Conservation (phyloP, 352 stramenopile genomes). For the Globisporangium cederbergense region DNA sequence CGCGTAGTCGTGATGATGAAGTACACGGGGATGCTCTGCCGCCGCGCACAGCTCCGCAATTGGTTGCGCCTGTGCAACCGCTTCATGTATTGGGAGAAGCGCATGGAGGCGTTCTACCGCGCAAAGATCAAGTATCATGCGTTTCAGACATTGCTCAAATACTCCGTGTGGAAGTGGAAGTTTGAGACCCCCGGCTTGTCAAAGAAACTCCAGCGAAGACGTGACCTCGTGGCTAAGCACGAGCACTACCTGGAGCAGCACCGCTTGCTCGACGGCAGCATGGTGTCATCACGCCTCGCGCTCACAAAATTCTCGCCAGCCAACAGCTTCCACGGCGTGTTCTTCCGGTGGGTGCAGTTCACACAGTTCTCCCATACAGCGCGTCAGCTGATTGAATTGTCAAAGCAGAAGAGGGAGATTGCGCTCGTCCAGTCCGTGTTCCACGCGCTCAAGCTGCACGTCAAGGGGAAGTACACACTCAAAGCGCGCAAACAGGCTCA, state of each 20-base stretch:
- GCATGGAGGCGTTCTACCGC: constrained; percentile 36
- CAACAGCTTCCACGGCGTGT: constrained; percentile 41
- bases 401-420: constrained; percentile 30
- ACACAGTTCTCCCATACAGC: constrained; percentile 35
- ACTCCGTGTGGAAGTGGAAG: constrained; percentile 51
- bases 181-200: constrained; percentile 41
- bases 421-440: constrained; percentile 39
- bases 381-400: constrained; percentile 21
- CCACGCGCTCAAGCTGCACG: constrained; percentile 28
- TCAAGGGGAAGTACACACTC: constrained; percentile 48
- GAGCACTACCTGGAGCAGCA: constrained; percentile 30
- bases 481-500: constrained; percentile 16
- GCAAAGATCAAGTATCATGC: constrained; percentile 37
- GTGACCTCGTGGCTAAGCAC: constrained; percentile 36
- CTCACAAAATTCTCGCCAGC: constrained; percentile 40
- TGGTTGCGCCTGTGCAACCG: constrained; percentile 56
- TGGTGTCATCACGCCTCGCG: constrained; percentile 28
- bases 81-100: constrained; percentile 47
- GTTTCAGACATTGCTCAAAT: constrained; percentile 41
- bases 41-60: constrained; percentile 49
- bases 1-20: constrained; percentile 48
- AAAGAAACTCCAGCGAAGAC: constrained; percentile 30
- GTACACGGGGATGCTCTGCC: constrained; percentile 38
- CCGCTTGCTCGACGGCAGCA: constrained; percentile 30
- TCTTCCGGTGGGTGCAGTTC: constrained; percentile 60